These are phyloP conservation scores for Penicillium maclennaniae DNA, from an alignment of 495 filamentous ascomycete species.

Conservation along the genomic window DNA sequence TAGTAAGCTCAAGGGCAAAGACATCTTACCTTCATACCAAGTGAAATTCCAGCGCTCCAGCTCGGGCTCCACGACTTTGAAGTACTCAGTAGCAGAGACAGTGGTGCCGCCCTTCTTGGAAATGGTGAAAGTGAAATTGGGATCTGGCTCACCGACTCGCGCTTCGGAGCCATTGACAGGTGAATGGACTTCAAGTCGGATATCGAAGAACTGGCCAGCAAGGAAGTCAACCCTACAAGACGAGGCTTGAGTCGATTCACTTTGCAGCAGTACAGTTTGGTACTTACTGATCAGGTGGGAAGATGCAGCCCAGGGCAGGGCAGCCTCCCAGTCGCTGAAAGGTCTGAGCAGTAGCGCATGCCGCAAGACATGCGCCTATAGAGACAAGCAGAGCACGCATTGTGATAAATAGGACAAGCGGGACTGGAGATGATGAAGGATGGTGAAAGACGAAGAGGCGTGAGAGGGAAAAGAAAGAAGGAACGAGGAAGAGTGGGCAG, in stretches of 20 bases:
- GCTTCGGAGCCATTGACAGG: constrained; percentile 72
- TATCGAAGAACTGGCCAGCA: constrained; percentile 69
- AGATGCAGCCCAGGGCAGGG: constrained; percentile 67
- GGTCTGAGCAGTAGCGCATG: constrained; percentile 51
- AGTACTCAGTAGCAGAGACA: constrained; percentile 53
- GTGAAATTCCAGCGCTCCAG: constrained; percentile 69
- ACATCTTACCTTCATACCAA: constrained; percentile 58
- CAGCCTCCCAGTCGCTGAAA: constrained; percentile 68
- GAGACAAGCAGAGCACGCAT: constrained; percentile 25
- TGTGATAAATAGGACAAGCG: constrained; percentile 5
- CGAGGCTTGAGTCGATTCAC: background rate
- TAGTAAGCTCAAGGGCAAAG: background rate
- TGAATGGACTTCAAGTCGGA: constrained; percentile 72
- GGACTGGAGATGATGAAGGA: background rate
- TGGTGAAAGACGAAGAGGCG: background rate
- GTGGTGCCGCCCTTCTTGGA: constrained; percentile 50
- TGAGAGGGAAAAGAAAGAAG: background rate
- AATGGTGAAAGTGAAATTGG: constrained; percentile 66
- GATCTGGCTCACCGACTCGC: constrained; percentile 56
- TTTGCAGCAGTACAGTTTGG: background rate
- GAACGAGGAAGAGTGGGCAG: background rate
- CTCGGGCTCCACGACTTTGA: constrained; percentile 54
- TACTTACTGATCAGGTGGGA: constrained; percentile 67
- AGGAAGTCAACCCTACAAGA: constrained; percentile 57
- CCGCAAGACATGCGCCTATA: constrained; percentile 19